Evolutionary conservation across 371 early-diverging fungal genomes (phyloP).

Genomic region (Apophysomyces ossiformis): DNA sequence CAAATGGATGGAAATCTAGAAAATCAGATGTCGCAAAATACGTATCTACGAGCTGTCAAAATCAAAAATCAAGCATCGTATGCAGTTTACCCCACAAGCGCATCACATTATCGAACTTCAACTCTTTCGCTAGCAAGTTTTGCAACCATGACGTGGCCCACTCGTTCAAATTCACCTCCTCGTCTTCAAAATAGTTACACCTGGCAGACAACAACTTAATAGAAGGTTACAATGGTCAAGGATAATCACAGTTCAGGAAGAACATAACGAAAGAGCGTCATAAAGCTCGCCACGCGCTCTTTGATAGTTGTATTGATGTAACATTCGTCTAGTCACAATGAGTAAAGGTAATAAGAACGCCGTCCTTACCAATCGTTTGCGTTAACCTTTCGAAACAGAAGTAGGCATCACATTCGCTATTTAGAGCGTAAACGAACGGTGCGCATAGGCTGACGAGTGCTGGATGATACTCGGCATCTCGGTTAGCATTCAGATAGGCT

Average conservation of each 20-base stretch:
- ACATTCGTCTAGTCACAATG: constrained; percentile 51
- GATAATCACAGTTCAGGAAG: constrained; percentile 63
- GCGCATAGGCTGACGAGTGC: constrained; percentile 76
- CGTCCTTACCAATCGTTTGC: constrained; percentile 64
- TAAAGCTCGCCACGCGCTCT: constrained; percentile 69
- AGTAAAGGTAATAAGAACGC: neutral
- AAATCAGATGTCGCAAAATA: constrained; percentile 73
- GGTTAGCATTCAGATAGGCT: constrained; percentile 75
- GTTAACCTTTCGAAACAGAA: constrained; percentile 76
- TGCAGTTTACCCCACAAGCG: constrained; percentile 70
- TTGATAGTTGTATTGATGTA: constrained; percentile 52
- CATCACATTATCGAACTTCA: constrained; percentile 74
- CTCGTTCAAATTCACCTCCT: constrained; percentile 84
- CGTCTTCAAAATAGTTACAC: constrained; percentile 88
- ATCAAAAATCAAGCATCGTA: neutral
- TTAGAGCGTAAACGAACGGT: constrained; percentile 73
- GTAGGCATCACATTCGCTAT: constrained; percentile 75
- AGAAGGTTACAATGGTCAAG: neutral
- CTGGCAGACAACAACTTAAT: constrained; percentile 11
- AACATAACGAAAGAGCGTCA: constrained; percentile 70
- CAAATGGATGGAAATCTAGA: constrained; percentile 72
- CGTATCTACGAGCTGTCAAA: constrained; percentile 47
- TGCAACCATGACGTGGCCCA: constrained; percentile 85
- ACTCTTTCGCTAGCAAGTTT: constrained; percentile 73
- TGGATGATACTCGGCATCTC: constrained; percentile 72